Evolutionary conservation across 805 yeast species (phyloP).

Genomic region (Kodamaea restingae): DNA sequence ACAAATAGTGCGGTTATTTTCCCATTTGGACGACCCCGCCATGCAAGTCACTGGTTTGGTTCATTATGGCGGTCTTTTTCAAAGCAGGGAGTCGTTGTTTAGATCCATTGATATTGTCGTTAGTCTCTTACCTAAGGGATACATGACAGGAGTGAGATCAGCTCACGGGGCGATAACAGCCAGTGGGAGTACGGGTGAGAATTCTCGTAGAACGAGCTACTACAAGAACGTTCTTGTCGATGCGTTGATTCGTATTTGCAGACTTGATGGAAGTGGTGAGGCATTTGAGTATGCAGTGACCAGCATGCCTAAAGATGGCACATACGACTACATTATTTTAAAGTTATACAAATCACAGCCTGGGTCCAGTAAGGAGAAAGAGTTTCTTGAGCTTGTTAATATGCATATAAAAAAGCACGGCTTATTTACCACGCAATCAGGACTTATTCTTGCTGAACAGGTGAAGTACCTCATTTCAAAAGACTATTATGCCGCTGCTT

Average conservation of each 20-base stretch:
- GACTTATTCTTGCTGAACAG: constrained; percentile 57
- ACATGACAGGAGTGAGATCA: constrained; percentile 41
- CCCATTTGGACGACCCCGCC: constrained; percentile 50
- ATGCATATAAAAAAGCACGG: constrained; percentile 11
- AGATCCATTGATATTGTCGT: constrained; percentile 37
- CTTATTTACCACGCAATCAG: constrained; percentile 44
- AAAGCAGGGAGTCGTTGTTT: constrained; percentile 13
- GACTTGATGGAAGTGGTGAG: constrained; percentile 30
- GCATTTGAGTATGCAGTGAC: constrained; percentile 31
- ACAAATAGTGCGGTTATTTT: constrained; percentile 49
- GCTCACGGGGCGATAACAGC: constrained; percentile 28
- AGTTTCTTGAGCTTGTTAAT: constrained; percentile 23
- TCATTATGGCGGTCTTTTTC: constrained; percentile 40
- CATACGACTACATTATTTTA: constrained; percentile 22
- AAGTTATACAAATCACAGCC: constrained; percentile 22
- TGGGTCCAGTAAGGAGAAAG: constrained; percentile 19
- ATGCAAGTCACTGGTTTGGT: constrained; percentile 58
- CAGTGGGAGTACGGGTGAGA: constrained; percentile 23
- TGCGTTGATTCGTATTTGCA: constrained; percentile 44
- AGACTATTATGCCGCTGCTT: constrained; percentile 51
- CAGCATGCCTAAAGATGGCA: constrained; percentile 10
- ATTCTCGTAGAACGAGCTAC: constrained; percentile 21
- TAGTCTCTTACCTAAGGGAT: constrained; percentile 44
- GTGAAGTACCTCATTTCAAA: constrained; percentile 58
- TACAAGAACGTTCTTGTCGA: constrained; percentile 54